Conservation (phyloP, 306 rosid species). For the Vigna radiata region DNA sequence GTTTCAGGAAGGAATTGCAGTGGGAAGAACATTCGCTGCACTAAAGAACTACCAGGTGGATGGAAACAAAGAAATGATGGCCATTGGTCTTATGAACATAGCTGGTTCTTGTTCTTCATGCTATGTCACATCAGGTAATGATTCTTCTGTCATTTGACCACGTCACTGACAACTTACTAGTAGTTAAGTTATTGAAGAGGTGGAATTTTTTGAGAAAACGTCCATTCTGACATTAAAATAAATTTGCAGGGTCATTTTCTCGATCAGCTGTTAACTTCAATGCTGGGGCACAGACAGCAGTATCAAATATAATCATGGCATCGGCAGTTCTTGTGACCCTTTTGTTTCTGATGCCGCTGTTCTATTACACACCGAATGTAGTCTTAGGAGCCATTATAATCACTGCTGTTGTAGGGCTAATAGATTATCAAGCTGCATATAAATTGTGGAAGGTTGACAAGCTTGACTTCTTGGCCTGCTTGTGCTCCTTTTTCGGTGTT, state of each 20-base stretch:
- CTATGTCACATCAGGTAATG: conserved; percentile 85
- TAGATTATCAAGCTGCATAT: conserved; percentile 77
- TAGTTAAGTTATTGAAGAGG: not conserved
- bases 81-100: conserved; percentile 94
- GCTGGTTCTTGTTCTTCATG: conserved; percentile 96
- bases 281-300: conserved; percentile 88
- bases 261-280: conserved; percentile 95
- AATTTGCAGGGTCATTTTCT: conserved; percentile 88
- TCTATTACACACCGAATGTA: conserved; percentile 88
- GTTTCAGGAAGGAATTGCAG: conserved; percentile 96
- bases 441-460: conserved; percentile 93
- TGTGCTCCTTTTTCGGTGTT: conserved; percentile 91
- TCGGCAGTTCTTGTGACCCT: conserved; percentile 92
- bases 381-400: conserved; percentile 89
- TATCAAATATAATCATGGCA: conserved; percentile 89
- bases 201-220: conserved; percentile 1
- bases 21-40: conserved; percentile 95
- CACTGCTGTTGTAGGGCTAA: conserved; percentile 89
- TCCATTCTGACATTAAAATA: conserved; percentile 32
- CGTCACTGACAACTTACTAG: not conserved
- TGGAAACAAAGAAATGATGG: conserved; percentile 99
- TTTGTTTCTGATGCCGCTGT: conserved; percentile 92
- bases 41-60: conserved; percentile 94
- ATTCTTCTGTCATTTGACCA: conserved; percentile 39
- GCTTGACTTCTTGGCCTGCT: conserved; percentile 87